A percentile compares a stretch with the other conserved stretches of the same genome.
Evolutionary conservation across 2,329 filamentous ascomycete species (phyloP).

Genomic region (Colletotrichum magnum): DNA sequence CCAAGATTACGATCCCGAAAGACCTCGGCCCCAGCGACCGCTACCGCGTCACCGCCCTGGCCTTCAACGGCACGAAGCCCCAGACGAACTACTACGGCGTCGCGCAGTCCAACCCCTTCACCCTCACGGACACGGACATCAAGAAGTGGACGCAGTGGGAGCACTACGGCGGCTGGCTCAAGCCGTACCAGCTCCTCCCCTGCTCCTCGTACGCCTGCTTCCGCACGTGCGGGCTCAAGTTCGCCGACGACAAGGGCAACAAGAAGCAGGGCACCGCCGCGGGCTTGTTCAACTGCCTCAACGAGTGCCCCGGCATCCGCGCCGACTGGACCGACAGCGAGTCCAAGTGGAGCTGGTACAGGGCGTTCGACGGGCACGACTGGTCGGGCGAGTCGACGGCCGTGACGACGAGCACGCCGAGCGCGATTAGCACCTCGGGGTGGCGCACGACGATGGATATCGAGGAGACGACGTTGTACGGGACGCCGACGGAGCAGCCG

Average conservation of each 20-base stretch:
- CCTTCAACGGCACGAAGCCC: conserved; percentile 7
- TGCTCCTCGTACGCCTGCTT: conserved; percentile 25
- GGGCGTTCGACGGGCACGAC: conserved; percentile 18
- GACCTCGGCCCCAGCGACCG: conserved; percentile 1
- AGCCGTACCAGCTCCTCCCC: conserved; percentile 18
- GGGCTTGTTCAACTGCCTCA: conserved; percentile 17
- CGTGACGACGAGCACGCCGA: conserved; percentile 8
- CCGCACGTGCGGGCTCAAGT: conserved; percentile 27
- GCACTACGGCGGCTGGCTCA: conserved; percentile 17
- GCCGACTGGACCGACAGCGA: conserved; percentile 19
- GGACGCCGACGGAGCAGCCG: conserved; percentile 15
- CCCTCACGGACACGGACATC: conserved; percentile 11
- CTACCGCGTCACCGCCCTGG: background rate
- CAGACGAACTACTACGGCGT: conserved; percentile 5
- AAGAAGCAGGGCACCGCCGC: conserved; percentile 18
- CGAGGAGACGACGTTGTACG: conserved; percentile 22
- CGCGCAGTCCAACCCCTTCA: background rate
- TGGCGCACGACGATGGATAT: conserved; percentile 5
- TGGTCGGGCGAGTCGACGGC: conserved; percentile 20
- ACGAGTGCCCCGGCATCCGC: conserved; percentile 23
- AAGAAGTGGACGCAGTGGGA: conserved; percentile 20
- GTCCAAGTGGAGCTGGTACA: conserved; percentile 7
- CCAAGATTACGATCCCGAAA: conserved; percentile 15
- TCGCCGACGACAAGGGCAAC: conserved; percentile 21
- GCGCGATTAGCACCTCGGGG: conserved; percentile 5